Conservation (phyloP, 805 yeast species). For the Schwanniomyces vanrijiae region DNA sequence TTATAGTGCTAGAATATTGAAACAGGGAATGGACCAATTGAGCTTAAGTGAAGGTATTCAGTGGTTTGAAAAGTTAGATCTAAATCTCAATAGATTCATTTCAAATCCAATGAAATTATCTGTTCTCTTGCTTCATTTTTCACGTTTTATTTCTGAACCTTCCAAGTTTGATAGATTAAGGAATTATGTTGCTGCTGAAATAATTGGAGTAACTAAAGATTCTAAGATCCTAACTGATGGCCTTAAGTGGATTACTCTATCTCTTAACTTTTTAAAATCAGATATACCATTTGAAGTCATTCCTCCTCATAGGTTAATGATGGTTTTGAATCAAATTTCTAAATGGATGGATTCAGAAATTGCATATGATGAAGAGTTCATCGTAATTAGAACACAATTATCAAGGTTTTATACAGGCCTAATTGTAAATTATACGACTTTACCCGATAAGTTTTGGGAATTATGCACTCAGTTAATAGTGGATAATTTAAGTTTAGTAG, state of each 20-base stretch:
- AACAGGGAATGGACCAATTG: constrained; percentile 10
- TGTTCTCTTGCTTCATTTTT: constrained; percentile 28
- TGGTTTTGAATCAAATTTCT: constrained; percentile 55
- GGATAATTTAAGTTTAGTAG: constrained; percentile 42
- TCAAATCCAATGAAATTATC: constrained; percentile 32
- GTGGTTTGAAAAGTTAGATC: constrained; percentile 22
- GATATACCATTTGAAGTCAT: constrained; percentile 40
- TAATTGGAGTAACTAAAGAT: constrained; percentile 51
- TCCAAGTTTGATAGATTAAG: constrained; percentile 51
- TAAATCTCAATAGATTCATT: constrained; percentile 29
- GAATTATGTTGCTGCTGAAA: constrained; percentile 62
- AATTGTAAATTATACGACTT: constrained; percentile 13
- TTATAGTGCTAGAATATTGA: constrained; percentile 18
- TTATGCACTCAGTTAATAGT: constrained; percentile 37
- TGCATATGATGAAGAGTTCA: constrained; percentile 58
- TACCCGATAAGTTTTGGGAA: constrained; percentile 34
- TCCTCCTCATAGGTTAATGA: constrained; percentile 62
- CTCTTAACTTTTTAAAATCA: constrained; percentile 41
- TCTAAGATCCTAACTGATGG: constrained; percentile 44
- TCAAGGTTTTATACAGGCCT: constrained; percentile 42
- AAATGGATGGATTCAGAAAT: constrained; percentile 63
- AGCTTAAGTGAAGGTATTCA: constrained; percentile 14
- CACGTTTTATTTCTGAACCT: constrained; percentile 34
- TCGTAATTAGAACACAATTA: constrained; percentile 50
- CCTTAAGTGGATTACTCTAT: constrained; percentile 45